Base-by-base conservation (phyloP, 2,329 filamentous ascomycete species). In the Pyrenophora tritici-repentis region DNA sequence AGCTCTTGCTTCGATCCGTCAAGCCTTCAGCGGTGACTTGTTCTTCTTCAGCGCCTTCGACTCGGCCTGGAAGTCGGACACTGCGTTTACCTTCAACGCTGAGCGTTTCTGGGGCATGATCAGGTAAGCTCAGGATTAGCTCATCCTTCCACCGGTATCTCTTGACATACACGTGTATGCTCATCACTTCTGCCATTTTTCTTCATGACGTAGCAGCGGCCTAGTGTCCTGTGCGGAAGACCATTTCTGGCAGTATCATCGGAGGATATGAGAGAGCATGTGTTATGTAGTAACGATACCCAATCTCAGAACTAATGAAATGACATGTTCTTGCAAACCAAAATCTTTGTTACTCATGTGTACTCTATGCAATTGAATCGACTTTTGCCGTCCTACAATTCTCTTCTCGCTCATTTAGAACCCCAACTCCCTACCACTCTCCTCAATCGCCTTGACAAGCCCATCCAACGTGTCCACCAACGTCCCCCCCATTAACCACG, bases 41-140 rank as follows among this genome's bases (percentile, higher is more conserved):
- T 82, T 92, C 58, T 76, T 95, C 17, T 93, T 94, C 75, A 88
- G 87, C 22, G 86, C 89, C 3, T 93, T 87, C 76, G 88, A 96
- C 72, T 88, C 91, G 55, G 65, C 79, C 42, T 96, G 91, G 90
- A 96, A 95, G 80, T 70, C 76, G 34, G 82, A 88, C 59, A 80
- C 76, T 45, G 70, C 77, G 2, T 78, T 73, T 17, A 87, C 87
- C 1, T 89, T 87, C 72, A 81, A 84, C 51, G 84, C 88, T 2
- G 91, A 96, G 76, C 82, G 86, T 70, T 91, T 80, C 74, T 94
- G 90, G 88, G 91, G 90, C 34, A 51, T 71, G 10, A 41, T 71
- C 24, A 54, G 61, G 39, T 58, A 34, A 17, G 40, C n/a, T 22
- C n/a, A 8, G 24, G 22, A 22, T 10, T 16, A 22, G 22, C 26